Evolutionary conservation across 768 basidiomycete species (phyloP), one percentile per base, ranked within the genome.

Genomic region (Termitomyces sp.): DNA sequence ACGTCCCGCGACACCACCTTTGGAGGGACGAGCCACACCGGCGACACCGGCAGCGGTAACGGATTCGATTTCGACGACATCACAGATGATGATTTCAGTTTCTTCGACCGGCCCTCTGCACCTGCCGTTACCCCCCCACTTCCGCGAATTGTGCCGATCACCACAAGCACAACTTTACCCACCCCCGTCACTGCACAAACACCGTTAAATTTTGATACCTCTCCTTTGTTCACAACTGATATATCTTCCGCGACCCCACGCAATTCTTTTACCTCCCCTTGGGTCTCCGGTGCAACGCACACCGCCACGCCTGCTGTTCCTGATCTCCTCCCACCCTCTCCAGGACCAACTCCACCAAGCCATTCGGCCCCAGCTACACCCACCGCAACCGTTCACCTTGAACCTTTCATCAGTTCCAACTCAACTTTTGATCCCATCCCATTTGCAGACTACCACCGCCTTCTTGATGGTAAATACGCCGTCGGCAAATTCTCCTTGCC

Each of bases 11-110:
- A 38, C 24, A 26, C 44, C 11, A 28, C 45, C 7, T 46, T 38
- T 7, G 47, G 46, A 24, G 55, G 40, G 18, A 35, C 56, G 14
- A 49, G 45, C 9, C 47, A 33, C 22, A 38, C 56, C 10, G 53
- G 35, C 40, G 54, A 49, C 13, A 58, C 67, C 5, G 69, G 68
- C 32, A 63, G 70, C 35, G 67, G 65, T 36, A 64, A 62, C 32
- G 68, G 70, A 22, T 46, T 78, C 69, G 82, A 81, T 44, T 82
- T 82, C 53, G 84, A 86, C 35, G 80, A 83, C 22, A 22, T 93
- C 63, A 92, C 92, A 0, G 92, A 94, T 52, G 92, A 92, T 55
- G 92, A 94, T 69, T 94, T 94, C 69, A 87, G 82, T 67, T 94
- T 91, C 70, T 94, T 93, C 66, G 90, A 94, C 66, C 77, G 76